Evolutionary conservation across 176 grass and related monocot genomes (phyloP), one percentile per base, ranked within the genome.

Genomic region (Ensete ventricosum): DNA sequence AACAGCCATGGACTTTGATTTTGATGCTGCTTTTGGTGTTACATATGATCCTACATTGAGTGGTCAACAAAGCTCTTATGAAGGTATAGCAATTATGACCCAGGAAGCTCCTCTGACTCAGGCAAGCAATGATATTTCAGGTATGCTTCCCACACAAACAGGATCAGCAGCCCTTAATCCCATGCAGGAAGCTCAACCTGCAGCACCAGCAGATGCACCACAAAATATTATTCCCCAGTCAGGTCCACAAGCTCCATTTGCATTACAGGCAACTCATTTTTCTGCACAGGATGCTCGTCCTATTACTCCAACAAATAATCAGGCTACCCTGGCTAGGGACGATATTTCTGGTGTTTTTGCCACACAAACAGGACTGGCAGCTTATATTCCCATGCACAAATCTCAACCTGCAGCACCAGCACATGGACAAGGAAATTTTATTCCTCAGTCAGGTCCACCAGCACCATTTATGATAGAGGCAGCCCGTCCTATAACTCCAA

Each of bases 11-110:
- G 85, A 55, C 83, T 91, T 91, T 76, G 87, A 84, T 82, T 99
- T 99, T 84, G 91, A 83, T 54, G 88, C 89, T 75, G 68, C 86
- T 49, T 85, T 99, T 64, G 86, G 86, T 1, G 88, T 81, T 84
- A 73, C 83, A 50, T 91, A 84, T 83, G 77, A 65, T 55, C 76
- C 89, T 55, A 1, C 20, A 23, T 72, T 62, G 72, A 16, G 54
- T 2, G 60, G 51, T 67, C 91, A 84, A 69, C 88, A 90, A 77
- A 84, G 83, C 78, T 73, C 69, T 34, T 88, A 85, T 82, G 64
- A 64, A 76, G 71, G 49, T 73, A 71, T 23, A 50, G 11, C 68
- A 25, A 76, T 80, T 73, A 77, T 87, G 2, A 71, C 50, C 73
- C 76, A 64, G 16, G 79, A 83, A 8, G 52, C 77, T 64, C 19